Percentiles rank a stretch among this genome's conserved stretches.
Conservation (phyloP, 1,284 basidiomycete species). For the Marasmius fiardii region DNA sequence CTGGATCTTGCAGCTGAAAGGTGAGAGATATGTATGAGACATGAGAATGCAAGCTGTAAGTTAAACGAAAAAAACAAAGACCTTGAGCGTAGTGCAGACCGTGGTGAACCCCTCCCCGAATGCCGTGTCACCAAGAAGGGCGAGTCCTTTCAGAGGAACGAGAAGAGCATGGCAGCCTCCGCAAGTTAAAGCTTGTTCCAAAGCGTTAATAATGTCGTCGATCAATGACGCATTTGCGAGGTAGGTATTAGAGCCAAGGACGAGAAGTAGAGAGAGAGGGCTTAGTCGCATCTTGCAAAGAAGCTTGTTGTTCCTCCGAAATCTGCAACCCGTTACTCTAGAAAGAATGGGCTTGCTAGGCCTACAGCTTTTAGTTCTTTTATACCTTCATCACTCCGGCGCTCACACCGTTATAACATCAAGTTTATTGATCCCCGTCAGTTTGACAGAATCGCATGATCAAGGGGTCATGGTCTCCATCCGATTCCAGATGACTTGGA, state of each 20-base stretch:
- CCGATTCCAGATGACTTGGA: no score
- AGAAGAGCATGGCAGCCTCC: constrained; percentile 44
- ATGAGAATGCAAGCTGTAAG: not conserved
- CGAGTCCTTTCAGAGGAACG: constrained; percentile 37
- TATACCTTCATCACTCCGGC: no score
- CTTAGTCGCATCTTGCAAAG: not conserved
- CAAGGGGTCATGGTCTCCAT: no score
- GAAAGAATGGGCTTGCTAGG: no score
- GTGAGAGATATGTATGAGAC: not conserved
- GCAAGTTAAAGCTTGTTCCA: constrained; percentile 41
- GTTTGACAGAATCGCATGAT: no score
- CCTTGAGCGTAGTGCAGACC: constrained; percentile 39
- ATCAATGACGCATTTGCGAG: constrained; percentile 21
- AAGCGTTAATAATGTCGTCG: constrained; percentile 36
- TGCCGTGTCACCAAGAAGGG: constrained; percentile 36
- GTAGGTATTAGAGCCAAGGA: not conserved
- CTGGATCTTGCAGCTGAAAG: constrained; percentile 13
- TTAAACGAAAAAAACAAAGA: constrained; percentile 15
- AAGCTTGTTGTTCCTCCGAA: no score
- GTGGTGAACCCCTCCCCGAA: constrained; percentile 36
- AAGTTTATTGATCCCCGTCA: no score
- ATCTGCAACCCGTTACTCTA: no score
- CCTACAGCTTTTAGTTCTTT: no score
- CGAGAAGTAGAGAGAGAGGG: not conserved
- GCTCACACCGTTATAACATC: no score